phyloP scores from a whole-genome alignment of 2,329 filamentous ascomycete genomes.

The Xylaria sp. region DNA sequence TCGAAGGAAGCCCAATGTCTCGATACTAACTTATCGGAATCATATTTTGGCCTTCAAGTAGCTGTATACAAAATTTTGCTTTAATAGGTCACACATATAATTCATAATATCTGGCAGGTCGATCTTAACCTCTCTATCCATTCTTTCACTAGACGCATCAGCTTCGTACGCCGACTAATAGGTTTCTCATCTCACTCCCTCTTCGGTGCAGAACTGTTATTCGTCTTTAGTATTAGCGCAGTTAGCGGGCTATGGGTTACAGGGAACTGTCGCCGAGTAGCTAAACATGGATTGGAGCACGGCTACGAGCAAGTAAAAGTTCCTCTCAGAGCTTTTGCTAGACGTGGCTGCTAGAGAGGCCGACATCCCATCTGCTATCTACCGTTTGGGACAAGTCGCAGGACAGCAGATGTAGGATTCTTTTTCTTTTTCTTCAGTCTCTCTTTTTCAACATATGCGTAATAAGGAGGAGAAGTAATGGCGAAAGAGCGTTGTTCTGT shows the following conservation, averaged over 20 bases:
- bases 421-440: no score
- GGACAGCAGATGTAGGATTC: conserved; percentile 25
- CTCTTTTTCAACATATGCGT: no score
- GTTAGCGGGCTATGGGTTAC: conserved; percentile 25
- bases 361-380: conserved; percentile 28
- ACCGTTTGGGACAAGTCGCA: conserved; percentile 40
- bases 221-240: conserved; percentile 38
- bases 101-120: conserved; percentile 41
- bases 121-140: conserved; percentile 40
- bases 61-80: conserved; percentile 32
- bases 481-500: no score
- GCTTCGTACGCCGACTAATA: conserved; percentile 24
- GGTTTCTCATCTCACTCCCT: conserved; percentile 37
- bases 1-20: conserved; percentile 34
- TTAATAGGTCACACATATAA: conserved; percentile 23
- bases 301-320: conserved; percentile 42
- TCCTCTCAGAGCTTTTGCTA: conserved; percentile 40
- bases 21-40: conserved; percentile 30
- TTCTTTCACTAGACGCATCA: conserved; percentile 34
- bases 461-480: no score
- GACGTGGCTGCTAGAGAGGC: conserved; percentile 35
- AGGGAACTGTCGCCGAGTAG: conserved; percentile 23
- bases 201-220: conserved; percentile 37
- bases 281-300: conserved; percentile 33
- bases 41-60: conserved; percentile 36